phyloP scores from a whole-genome alignment of 2,329 filamentous ascomycete genomes.

The Colletotrichum musae region DNA sequence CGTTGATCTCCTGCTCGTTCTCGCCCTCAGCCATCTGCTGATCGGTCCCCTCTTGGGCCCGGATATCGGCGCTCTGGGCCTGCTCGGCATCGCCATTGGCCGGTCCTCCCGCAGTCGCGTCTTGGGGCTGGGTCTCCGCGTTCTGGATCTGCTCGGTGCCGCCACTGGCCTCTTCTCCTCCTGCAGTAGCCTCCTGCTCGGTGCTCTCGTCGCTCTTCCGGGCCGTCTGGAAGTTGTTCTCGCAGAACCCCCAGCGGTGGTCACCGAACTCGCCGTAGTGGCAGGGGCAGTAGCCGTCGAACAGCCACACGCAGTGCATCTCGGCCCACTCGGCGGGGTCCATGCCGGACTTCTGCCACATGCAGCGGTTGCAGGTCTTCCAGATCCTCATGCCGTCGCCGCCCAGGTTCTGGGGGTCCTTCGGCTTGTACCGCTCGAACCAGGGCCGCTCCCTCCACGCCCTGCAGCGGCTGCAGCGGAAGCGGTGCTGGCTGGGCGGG shows the following conservation, averaged over 20 bases:
- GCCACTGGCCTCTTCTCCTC: no score
- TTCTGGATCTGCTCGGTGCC: no score
- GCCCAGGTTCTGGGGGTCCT: not conserved
- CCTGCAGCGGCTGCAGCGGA: conserved; percentile 8
- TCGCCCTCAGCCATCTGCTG: no score
- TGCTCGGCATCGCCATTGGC: no score
- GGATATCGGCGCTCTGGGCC: no score
- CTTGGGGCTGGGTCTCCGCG: no score
- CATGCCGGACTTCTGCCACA: not conserved
- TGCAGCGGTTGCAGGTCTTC: conserved; percentile 15
- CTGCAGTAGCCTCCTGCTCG: not conserved
- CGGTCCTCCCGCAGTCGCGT: no score
- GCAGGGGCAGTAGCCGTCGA: conserved; percentile 9
- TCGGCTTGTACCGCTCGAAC: not conserved
- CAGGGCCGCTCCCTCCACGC: not conserved
- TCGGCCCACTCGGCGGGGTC: conserved; percentile 1
- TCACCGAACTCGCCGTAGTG: not conserved
- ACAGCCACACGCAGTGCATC: conserved; percentile 2
- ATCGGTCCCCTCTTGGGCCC: no score
- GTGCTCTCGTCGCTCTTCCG: not conserved
- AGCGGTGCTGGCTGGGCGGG: no score
- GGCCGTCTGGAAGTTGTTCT: not conserved
- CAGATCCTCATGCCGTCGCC: not conserved
- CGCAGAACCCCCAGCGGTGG: conserved; percentile 13
- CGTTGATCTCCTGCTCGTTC: no score